Base-by-base conservation (phyloP, 805 yeast species). In the Starmerella vaccinii region DNA sequence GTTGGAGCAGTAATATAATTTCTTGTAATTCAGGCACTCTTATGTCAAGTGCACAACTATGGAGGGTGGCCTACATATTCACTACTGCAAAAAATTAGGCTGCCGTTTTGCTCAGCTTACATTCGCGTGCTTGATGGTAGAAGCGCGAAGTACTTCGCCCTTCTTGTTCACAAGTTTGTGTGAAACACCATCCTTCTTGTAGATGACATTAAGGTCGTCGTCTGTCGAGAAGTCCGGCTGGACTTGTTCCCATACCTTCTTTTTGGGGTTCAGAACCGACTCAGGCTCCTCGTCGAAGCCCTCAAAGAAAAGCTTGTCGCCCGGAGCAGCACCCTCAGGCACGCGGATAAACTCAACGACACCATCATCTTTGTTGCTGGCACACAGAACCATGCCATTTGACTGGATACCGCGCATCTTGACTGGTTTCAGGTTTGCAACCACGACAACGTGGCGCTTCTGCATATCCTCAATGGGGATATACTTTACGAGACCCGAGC, bases 381-480 rank as follows among this genome's bases (percentile, higher is more conserved):
- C 87, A 75, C 99, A 92, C 60, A 92, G 76, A 44, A 92, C 97
- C 99, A 92, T 92, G 47, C 95, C 99, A 47, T 80, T 72, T 9
- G 97, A 88, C 68, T 87, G 87, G 64, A 92, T 80, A 58, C 98
- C 97, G 72, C 98, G 83, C 99, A 92, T 92, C 63, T 81, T 82
- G 38, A 89, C 98, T 18, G 98, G 98, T 73, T 92, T 92, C 71
- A 92, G 78, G 75, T 94, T 94, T 61, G 97, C 95, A 62, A 92
- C 88, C 51, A 83, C 82, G 42, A 92, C 83, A 46, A 90, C 95
- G 62, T 77, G 77, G 68, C 97, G 82, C 68, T 86, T 78, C 76
- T 92, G 98, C 95, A 92, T 83, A 39, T 84, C 95, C 71, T 92
- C 97, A 57, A 94, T 68, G 37, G 95, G 81, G 65, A 85, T 76